Percentiles rank a stretch among this genome's conserved stretches.
phyloP scores from a whole-genome alignment of 2,329 filamentous ascomycete species.

The Ophiostoma sp. region DNA sequence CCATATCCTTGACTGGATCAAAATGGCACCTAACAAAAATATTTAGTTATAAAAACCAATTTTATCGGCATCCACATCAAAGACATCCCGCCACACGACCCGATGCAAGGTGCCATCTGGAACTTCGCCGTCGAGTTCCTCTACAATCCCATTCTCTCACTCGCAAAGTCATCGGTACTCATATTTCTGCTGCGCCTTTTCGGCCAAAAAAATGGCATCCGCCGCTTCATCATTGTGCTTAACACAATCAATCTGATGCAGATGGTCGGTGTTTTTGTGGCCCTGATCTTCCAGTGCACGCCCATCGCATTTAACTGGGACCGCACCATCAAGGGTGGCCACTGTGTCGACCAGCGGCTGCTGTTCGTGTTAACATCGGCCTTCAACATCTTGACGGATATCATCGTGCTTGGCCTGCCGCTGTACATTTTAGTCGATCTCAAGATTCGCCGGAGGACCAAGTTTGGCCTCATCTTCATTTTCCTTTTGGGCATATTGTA shows the following conservation, averaged over 20 bases:
- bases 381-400: conserved; percentile 47
- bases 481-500: conserved; percentile 38
- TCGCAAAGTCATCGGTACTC: conserved; percentile 40
- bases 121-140: conserved; percentile 39
- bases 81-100: conserved; percentile 32
- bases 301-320: conserved; percentile 49
- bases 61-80: conserved; percentile 1
- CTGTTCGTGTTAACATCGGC: conserved; percentile 39
- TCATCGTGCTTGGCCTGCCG: conserved; percentile 45
- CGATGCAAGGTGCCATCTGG: conserved; percentile 35
- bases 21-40: neutral
- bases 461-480: conserved; percentile 36
- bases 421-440: conserved; percentile 38
- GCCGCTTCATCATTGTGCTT: conserved; percentile 36
- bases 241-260: conserved; percentile 36
- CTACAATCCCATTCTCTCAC: conserved; percentile 40
- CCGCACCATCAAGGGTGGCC: conserved; percentile 41
- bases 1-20: too few species aligned
- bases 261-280: conserved; percentile 37
- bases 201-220: conserved; percentile 35
- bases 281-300: conserved; percentile 41
- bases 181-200: conserved; percentile 38
- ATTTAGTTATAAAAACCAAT: neutral
- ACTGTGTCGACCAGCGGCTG: conserved; percentile 38
- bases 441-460: conserved; percentile 35